Percentiles rank a stretch among this genome's conserved stretches.
Conservation (phyloP, 495 filamentous ascomycete species). For the Penicillium steckii region DNA sequence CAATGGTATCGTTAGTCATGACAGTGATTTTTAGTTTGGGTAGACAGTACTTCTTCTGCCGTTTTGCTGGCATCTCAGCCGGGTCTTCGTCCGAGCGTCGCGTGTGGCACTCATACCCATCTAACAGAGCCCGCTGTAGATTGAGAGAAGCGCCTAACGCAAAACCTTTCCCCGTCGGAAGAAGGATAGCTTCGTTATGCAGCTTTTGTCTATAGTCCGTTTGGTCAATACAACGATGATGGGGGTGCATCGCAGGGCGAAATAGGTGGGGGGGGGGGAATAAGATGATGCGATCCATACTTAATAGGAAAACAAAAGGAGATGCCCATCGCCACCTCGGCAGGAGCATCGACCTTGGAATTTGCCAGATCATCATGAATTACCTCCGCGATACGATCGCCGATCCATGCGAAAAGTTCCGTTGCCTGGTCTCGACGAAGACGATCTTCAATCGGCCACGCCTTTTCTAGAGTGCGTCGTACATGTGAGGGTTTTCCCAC, state of each 20-base stretch:
- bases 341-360: conserved; percentile 28
- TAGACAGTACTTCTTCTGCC: conserved; percentile 42
- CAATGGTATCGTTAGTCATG: conserved; percentile 74
- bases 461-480: conserved; percentile 58
- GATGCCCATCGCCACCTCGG: conserved; percentile 66
- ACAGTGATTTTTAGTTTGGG: conserved; percentile 64
- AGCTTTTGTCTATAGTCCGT: conserved; percentile 63
- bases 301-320: conserved; percentile 81
- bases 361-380: conserved; percentile 46
- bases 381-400: conserved; percentile 66
- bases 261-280: not conserved
- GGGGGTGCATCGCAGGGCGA: no score
- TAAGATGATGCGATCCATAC: conserved; percentile 42
- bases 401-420: conserved; percentile 74
- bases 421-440: conserved; percentile 66
- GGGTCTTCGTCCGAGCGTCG: conserved; percentile 25
- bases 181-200: conserved; percentile 67
- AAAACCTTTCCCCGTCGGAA: conserved; percentile 81
- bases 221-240: not conserved
- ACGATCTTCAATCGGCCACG: conserved; percentile 71
- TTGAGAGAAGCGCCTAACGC: conserved; percentile 64
- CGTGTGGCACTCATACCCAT: conserved; percentile 59
- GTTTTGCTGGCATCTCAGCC: conserved; percentile 20
- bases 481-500: conserved; percentile 36
- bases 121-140: conserved; percentile 61